A percentile compares a stretch with the other conserved stretches of the same genome.
Conservation (phyloP, 768 basidiomycete genomes). For the Termitomyces bulborhizus region DNA sequence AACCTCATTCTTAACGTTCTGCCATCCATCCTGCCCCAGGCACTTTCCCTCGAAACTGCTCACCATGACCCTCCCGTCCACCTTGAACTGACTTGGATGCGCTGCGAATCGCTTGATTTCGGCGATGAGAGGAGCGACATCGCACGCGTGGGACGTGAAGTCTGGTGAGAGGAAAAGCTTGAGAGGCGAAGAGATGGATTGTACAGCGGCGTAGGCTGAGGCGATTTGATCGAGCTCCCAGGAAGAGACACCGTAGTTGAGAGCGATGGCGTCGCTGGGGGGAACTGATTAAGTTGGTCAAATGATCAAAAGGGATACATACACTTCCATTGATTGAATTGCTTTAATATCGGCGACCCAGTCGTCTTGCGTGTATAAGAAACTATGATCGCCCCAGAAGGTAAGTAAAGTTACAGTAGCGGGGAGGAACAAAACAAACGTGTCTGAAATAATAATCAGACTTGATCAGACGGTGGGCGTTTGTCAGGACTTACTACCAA, state of each 20-base stretch:
- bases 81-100: conserved; percentile 50
- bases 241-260: conserved; percentile 52
- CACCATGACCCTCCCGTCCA: conserved; percentile 48
- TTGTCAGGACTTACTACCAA: conserved; percentile 32
- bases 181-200: conserved; percentile 31
- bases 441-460: conserved; percentile 24
- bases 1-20: conserved; percentile 38
- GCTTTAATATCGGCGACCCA: conserved; percentile 37
- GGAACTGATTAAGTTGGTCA: conserved; percentile 15
- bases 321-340: conserved; percentile 38
- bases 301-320: conserved; percentile 13
- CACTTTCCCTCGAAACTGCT: conserved; percentile 59
- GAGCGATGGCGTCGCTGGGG: conserved; percentile 50
- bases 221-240: conserved; percentile 46
- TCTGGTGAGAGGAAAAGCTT: conserved; percentile 58
- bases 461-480: neutral
- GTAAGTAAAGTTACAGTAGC: neutral
- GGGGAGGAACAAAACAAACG: conserved; percentile 23
- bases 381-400: conserved; percentile 20
- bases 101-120: conserved; percentile 39
- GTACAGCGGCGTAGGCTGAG: conserved; percentile 47
- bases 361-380: conserved; percentile 29
- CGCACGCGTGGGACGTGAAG: conserved; percentile 45
- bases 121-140: conserved; percentile 33
- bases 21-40: conserved; percentile 48